A percentile compares a stretch with the other conserved stretches of the same genome.
phyloP scores from a whole-genome alignment of 768 basidiomycete species.

The Lanmaoa rubissima region DNA sequence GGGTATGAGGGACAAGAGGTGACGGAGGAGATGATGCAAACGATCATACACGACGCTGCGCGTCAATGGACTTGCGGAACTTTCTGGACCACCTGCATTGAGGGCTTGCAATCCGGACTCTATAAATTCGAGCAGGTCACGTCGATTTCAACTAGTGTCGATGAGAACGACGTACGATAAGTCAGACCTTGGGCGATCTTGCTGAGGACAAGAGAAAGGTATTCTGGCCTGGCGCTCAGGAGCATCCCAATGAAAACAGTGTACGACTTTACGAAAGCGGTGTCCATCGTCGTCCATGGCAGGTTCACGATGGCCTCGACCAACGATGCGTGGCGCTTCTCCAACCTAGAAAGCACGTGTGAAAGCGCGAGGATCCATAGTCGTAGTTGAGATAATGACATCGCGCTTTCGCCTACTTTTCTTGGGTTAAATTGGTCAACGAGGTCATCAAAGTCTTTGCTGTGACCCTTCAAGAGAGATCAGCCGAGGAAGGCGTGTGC shows the following conservation, averaged over 20 bases:
- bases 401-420: conserved; percentile 32
- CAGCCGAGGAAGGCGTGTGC: conserved; percentile 12
- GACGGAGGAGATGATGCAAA: conserved; percentile 79
- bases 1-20: conserved; percentile 87
- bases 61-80: conserved; percentile 69
- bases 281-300: conserved; percentile 93
- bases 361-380: conserved; percentile 85
- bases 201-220: conserved; percentile 77
- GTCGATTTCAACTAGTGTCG: not conserved
- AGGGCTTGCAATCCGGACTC: conserved; percentile 73
- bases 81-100: conserved; percentile 54
- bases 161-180: conserved; percentile 61
- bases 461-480: conserved; percentile 52
- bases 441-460: conserved; percentile 82
- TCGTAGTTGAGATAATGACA: conserved; percentile 55
- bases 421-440: conserved; percentile 78
- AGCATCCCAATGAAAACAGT: conserved; percentile 89
- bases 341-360: conserved; percentile 89
- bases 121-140: conserved; percentile 29
- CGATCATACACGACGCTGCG: conserved; percentile 83
- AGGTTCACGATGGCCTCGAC: conserved; percentile 84
- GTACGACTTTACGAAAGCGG: conserved; percentile 81
- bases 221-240: conserved; percentile 88
- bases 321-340: conserved; percentile 72
- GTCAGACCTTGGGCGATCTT: conserved; percentile 86